Evolutionary conservation across 2,329 filamentous ascomycete species (phyloP), one percentile per base, ranked within the genome.

Genomic region (Apiospora rasikravindrae): DNA sequence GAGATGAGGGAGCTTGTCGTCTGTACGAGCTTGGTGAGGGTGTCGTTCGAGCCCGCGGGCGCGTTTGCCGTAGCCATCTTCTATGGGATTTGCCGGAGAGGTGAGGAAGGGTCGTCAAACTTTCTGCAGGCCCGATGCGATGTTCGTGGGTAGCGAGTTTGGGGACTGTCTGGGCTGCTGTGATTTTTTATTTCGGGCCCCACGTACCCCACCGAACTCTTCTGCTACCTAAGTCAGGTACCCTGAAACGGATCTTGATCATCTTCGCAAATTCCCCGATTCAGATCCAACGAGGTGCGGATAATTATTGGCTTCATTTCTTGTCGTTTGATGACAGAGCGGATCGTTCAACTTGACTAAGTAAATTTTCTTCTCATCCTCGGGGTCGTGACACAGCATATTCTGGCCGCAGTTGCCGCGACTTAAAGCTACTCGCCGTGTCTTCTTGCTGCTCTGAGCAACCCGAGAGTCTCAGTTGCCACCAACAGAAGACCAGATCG

Each of bases 21-120:
- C 7, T 82, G 76, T 2, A 86, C 76, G 19, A 86, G 77, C 0
- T 79, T 61, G 61, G 83, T 82, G 64, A 88, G 82, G 29, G 79
- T 77, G 49, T 82, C 79, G 13, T 84, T 78, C 3, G 83, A 78
- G 71, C 73, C 73, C 75, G 71, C 70, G 3, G 71, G 24, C 7
- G 67, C 47, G 26, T 72, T 71, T 24, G 73, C 44, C 1, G 76
- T 24, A 26, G 71, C 57, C 73, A 74, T 74, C 10, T 57, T 69
- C 37, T 24, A 22, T 3, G n/a, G 3, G 22, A 11, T 64, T 40
- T n/a, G 16, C 22, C 29, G 57, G 8, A 13, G 19, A 64, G 57
- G 33, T 40, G 19, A 64, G 57, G 33, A 24, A 64, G 29, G 29
- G 29, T 24, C 19, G 68, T 29, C 26, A 5, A 69, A 6, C 2